phyloP scores from a whole-genome alignment of 768 basidiomycete species.

The Tulasnella sp. region DNA sequence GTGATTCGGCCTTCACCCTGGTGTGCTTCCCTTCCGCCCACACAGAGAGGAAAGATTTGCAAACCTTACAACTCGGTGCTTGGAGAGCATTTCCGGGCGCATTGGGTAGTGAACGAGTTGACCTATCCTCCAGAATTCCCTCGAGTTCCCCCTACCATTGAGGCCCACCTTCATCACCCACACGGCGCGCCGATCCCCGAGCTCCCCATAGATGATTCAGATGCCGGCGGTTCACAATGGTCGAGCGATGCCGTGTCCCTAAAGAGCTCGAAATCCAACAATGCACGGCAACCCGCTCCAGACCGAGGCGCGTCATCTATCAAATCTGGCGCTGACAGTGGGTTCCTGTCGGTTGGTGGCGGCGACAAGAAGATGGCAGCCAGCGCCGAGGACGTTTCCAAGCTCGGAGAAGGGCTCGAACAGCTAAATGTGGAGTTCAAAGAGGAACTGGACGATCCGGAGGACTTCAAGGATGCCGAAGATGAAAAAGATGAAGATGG shows the following conservation, averaged over 20 bases:
- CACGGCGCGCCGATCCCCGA: slow-evolving; percentile 1
- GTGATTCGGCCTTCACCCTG: slow-evolving; percentile 7
- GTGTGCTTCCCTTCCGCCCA: background rate
- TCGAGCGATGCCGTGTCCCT: slow-evolving; percentile 14
- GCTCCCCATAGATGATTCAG: background rate
- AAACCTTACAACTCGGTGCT: slow-evolving; percentile 87
- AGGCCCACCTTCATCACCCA: slow-evolving; percentile 18
- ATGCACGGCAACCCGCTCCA: background rate
- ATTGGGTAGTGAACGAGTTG: slow-evolving; percentile 71
- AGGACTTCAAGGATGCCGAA: slow-evolving; percentile 10
- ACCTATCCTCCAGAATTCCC: slow-evolving; percentile 38
- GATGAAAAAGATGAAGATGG: slow-evolving; percentile 1
- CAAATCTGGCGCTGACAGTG: background rate
- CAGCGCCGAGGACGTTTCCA: slow-evolving; percentile 12
- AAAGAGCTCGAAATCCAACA: slow-evolving; percentile 16
- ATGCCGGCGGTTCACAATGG: background rate
- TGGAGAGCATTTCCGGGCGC: slow-evolving; percentile 80
- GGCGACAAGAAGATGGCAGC: slow-evolving; percentile 14
- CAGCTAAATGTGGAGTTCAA: slow-evolving; percentile 4
- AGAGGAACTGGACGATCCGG: slow-evolving; percentile 2
- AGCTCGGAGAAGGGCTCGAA: background rate
- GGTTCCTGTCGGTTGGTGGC: slow-evolving; percentile 5
- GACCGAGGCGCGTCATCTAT: background rate
- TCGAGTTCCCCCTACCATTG: slow-evolving; percentile 31
- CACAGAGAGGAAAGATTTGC: slow-evolving; percentile 79